Evolutionary conservation across 179 eudicot genomes (phyloP), one percentile per base, ranked within the genome.

Genomic region (Silene vulgaris): DNA sequence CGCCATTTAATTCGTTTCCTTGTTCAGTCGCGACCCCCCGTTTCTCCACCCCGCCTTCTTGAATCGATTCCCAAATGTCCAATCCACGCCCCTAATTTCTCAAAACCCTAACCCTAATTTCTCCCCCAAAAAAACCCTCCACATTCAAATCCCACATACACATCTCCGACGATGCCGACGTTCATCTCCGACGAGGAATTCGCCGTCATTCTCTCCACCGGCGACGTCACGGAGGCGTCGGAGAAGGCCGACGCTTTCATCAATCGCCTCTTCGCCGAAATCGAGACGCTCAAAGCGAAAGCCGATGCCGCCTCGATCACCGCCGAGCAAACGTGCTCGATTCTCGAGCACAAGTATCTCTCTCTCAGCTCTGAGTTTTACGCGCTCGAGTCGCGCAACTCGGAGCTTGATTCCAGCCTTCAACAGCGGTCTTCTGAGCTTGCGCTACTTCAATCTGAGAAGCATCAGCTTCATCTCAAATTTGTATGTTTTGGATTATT

Each of bases 251-350:
- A 96, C 68, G 82, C 87, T 0, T 91, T 74, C 82, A 93, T 96
- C 29, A 69, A 85, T 14, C 80, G 74, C 21, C 85, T 93, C 6
- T 67, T 75, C 77, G 80, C 77, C 21, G 88, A 90, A 66, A 84
- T 90, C 45, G 98, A 96, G 65, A 91, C 96, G 32, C 89, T 85
- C 35, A 89, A 78, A 73, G 99, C 98, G 4, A 88, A 88, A 82
- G 89, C 90, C 2, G 98, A 93, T 60, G 97, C 97, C 16, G 81
- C 92, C 5, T 50, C 97, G 13, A 89, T 96, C 75, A 96, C 93
- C 40, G 89, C 90, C 32, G 99, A 96, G 81, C 99, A 96, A 76
- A 91, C 92, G 1, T 93, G 99, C 75, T 87, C 99, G 0, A 72
- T 88, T 60, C 88, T 90, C 60, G 99, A 93, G 74, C 94, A 96